Evolutionary conservation across 78 protist genomes (phyloP).

Genomic region (Dictyostelium brefeldianum): DNA sequence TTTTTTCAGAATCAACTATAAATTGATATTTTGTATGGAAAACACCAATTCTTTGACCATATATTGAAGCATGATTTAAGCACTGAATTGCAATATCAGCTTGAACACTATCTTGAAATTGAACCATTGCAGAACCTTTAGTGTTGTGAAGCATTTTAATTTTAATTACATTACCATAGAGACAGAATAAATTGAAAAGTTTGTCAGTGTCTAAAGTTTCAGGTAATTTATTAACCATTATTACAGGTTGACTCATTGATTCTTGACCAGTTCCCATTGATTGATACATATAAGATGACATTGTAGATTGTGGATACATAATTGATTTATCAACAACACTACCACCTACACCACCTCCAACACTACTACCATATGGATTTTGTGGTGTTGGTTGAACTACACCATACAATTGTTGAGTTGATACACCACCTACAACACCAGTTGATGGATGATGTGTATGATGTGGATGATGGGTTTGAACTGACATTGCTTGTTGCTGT

Average conservation of each 20-base stretch:
- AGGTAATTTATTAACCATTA: slow-evolving; percentile 62
- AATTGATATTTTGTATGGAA: slow-evolving; percentile 48
- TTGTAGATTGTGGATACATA: slow-evolving; percentile 11
- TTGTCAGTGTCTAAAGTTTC: slow-evolving; percentile 54
- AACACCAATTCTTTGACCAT: slow-evolving; percentile 50
- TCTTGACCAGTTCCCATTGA: background rate
- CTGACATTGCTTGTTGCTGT: background rate
- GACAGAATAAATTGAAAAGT: slow-evolving; percentile 77
- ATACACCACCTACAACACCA: background rate
- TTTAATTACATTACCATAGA: slow-evolving; percentile 74
- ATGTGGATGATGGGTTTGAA: background rate
- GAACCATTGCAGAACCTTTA: slow-evolving; percentile 75
- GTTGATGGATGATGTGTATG: background rate
- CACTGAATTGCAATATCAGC: slow-evolving; percentile 72
- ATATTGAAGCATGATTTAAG: slow-evolving; percentile 27
- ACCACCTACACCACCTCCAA: slow-evolving; percentile 11
- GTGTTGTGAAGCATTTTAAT: slow-evolving; percentile 66
- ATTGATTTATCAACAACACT: background rate
- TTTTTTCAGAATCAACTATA: slow-evolving; percentile 68
- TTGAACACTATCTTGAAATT: slow-evolving; percentile 50
- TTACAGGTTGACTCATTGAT: slow-evolving; percentile 23
- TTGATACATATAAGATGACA: slow-evolving; percentile 9
- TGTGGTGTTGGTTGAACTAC: background rate
- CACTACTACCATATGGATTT: background rate
- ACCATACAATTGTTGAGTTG: background rate